Evolutionary conservation across 306 rosid genomes (phyloP).

Genomic region (Prunus davidiana): DNA sequence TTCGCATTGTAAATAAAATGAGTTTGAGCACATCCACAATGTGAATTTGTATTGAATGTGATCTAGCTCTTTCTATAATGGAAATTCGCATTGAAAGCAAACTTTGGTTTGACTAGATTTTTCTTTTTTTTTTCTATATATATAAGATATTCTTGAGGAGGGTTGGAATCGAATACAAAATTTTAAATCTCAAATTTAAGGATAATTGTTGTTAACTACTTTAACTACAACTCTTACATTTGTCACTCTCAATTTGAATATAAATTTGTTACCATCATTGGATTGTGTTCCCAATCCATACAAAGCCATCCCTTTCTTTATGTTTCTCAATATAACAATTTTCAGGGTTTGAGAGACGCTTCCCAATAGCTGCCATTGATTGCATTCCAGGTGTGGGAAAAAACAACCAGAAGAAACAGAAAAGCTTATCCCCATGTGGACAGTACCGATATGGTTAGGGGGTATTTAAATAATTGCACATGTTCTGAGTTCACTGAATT

Average conservation of each 20-base stretch:
- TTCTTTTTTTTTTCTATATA: too few relatives aligned
- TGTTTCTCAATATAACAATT: too few relatives aligned
- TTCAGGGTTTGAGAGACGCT: not conserved
- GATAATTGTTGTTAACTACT: too few relatives aligned
- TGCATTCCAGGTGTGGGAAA: not conserved
- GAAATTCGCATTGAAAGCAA: not conserved
- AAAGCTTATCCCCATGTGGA: not conserved
- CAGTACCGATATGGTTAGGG: not conserved
- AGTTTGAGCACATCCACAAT: not conserved
- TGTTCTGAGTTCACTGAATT: constrained; percentile 1
- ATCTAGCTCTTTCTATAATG: not conserved
- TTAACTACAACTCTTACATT: too few relatives aligned
- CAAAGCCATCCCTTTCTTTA: too few relatives aligned
- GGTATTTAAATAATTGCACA: not conserved
- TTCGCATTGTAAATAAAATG: too few relatives aligned
- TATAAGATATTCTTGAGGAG: fast-evolving
- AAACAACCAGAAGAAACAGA: not conserved
- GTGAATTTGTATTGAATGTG: too few relatives aligned
- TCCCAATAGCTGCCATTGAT: not conserved
- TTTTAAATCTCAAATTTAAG: too few relatives aligned
- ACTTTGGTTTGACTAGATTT: not conserved
- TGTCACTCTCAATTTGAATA: too few relatives aligned
- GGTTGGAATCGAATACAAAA: too few relatives aligned
- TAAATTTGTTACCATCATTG: too few relatives aligned
- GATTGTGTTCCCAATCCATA: too few relatives aligned